A percentile compares a stretch with the other conserved stretches of the same genome.
Evolutionary conservation across 2,329 filamentous ascomycete species (phyloP).

Genomic region (Capronia americana): DNA sequence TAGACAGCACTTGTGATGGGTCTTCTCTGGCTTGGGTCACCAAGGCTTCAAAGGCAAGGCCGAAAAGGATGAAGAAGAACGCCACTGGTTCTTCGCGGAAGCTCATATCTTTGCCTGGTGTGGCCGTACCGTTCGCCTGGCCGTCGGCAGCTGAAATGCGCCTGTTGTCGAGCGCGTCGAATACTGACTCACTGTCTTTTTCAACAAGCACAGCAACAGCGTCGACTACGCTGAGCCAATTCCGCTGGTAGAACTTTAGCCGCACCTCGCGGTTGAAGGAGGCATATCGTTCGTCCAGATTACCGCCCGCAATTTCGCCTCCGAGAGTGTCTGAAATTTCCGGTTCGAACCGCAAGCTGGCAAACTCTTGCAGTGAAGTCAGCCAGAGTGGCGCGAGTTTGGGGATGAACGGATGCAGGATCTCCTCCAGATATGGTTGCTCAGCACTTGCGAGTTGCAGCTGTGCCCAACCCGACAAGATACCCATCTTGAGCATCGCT

Average conservation of each 20-base stretch:
- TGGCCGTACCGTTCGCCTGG: slow-evolving; percentile 27
- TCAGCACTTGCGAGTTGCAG: slow-evolving; percentile 93
- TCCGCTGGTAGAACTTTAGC: slow-evolving; percentile 93
- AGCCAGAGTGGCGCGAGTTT: slow-evolving; percentile 93
- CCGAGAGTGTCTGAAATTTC: slow-evolving; percentile 92
- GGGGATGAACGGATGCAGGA: slow-evolving; percentile 87
- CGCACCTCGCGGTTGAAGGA: slow-evolving; percentile 93
- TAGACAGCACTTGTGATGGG: slow-evolving; percentile 80
- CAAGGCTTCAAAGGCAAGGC: slow-evolving; percentile 92
- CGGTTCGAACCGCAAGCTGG: slow-evolving; percentile 89
- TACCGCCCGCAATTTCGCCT: slow-evolving; percentile 79
- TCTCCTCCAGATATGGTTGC: slow-evolving; percentile 85
- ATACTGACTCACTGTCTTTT: slow-evolving; percentile 96
- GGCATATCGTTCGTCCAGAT: slow-evolving; percentile 91
- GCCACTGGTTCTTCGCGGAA: slow-evolving; percentile 97
- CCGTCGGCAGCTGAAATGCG: slow-evolving; percentile 47
- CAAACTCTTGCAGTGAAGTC: slow-evolving; percentile 90
- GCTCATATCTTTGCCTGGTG: slow-evolving; percentile 76
- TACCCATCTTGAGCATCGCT: slow-evolving; percentile 97
- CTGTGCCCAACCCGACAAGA: slow-evolving; percentile 97
- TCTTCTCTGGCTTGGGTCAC: slow-evolving; percentile 76
- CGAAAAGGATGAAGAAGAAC: slow-evolving; percentile 98
- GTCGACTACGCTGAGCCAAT: slow-evolving; percentile 95
- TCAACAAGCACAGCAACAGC: slow-evolving; percentile 97
- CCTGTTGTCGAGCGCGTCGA: slow-evolving; percentile 93